phyloP scores from a whole-genome alignment of 2,329 filamentous ascomycete genomes.

The Botryotinia globosa region DNA sequence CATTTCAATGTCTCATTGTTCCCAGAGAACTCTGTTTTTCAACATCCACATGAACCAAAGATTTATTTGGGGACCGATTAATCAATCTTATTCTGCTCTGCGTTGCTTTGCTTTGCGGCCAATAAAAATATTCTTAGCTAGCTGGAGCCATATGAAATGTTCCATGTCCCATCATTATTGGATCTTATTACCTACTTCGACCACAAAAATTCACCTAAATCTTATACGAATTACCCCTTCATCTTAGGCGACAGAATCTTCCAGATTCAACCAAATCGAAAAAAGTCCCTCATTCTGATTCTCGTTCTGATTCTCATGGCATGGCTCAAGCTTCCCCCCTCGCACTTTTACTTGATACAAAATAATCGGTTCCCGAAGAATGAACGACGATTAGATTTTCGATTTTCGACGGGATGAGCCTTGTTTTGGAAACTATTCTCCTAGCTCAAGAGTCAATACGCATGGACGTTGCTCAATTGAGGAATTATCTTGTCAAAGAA shows the following conservation, averaged over 20 bases:
- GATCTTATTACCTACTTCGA: neutral
- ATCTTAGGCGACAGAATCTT: slow-evolving; percentile 12
- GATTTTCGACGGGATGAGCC: slow-evolving; percentile 4
- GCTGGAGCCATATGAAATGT: neutral
- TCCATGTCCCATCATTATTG: neutral
- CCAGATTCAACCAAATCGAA: neutral
- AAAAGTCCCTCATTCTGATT: neutral
- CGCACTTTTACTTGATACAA: neutral
- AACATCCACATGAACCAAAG: slow-evolving; percentile 10
- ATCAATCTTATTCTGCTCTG: neutral
- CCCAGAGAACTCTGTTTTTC: neutral
- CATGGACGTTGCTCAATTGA: slow-evolving; percentile 23
- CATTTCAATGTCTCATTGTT: slow-evolving; percentile 14
- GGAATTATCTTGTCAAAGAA: slow-evolving; percentile 33
- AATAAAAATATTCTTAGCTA: neutral
- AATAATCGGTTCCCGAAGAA: slow-evolving; percentile 3
- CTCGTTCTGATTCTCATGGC: neutral
- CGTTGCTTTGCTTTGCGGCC: neutral
- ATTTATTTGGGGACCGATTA: neutral
- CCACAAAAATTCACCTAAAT: neutral
- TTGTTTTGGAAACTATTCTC: slow-evolving; percentile 13
- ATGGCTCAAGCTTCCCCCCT: neutral
- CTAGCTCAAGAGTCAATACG: slow-evolving; percentile 1
- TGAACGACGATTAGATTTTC: neutral
- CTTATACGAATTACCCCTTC: slow-evolving; percentile 13